Conservation (phyloP, 176 grass and related monocot genomes). For the Typha latifolia region DNA sequence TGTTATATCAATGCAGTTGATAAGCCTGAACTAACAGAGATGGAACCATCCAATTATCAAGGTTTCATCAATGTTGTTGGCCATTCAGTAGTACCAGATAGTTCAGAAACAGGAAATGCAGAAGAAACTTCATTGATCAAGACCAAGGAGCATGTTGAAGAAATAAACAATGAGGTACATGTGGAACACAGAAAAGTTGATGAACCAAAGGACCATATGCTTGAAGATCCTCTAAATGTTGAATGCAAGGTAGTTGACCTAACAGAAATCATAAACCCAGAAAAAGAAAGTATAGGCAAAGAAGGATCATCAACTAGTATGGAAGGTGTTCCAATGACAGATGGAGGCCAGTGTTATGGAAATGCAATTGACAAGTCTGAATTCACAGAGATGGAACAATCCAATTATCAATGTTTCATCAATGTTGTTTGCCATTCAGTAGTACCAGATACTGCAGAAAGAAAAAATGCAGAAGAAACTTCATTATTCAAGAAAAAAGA, state of each 20-base stretch:
- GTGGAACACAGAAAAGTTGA: neutral
- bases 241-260: neutral
- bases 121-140: neutral
- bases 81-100: neutral
- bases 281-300: neutral
- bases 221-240: neutral
- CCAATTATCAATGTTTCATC: neutral
- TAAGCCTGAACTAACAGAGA: neutral
- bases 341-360: neutral
- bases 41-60: neutral
- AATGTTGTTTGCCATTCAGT: neutral
- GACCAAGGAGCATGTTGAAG: neutral
- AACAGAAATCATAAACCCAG: neutral
- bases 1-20: neutral
- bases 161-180: neutral
- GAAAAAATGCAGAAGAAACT: neutral
- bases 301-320: neutral
- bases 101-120: neutral
- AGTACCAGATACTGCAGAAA: neutral
- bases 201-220: neutral
- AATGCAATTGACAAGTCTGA: neutral
- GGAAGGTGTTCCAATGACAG: neutral
- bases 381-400: too few species aligned
- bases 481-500: neutral
- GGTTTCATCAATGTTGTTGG: neutral